Evolutionary conservation across 2,329 filamentous ascomycete genomes (phyloP).

Genomic region (Aspergillus tubingensis): DNA sequence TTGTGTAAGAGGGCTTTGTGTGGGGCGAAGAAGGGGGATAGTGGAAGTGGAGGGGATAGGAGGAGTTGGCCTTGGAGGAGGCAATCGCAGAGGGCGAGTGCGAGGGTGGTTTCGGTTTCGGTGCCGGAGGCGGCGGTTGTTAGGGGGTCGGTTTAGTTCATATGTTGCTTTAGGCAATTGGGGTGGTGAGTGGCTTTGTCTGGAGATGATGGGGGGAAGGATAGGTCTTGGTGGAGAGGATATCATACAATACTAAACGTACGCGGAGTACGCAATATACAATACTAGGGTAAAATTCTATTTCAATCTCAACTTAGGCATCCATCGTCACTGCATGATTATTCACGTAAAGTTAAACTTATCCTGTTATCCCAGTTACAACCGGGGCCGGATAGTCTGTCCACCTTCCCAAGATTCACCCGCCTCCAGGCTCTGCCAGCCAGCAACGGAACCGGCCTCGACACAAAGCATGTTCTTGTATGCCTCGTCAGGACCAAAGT

Average conservation of each 20-base stretch:
- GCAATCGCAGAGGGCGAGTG: background rate
- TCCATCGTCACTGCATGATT: background rate
- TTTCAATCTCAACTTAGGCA: background rate
- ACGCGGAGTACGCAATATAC: too few relatives aligned
- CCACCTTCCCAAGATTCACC: slow-evolving; percentile 70
- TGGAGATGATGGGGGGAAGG: background rate
- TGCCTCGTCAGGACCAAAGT: slow-evolving; percentile 86
- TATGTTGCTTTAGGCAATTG: background rate
- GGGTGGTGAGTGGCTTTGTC: background rate
- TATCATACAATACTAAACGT: too few relatives aligned
- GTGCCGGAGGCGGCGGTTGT: background rate
- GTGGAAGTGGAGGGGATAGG: background rate
- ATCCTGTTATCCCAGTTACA: slow-evolving; percentile 19
- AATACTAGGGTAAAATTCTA: background rate
- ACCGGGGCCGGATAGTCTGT: slow-evolving; percentile 54
- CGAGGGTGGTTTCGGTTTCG: background rate
- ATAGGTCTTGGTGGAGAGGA: background rate
- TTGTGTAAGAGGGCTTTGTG: slow-evolving; percentile 68
- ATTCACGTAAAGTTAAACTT: background rate
- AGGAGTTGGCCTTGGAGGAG: background rate
- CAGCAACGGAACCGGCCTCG: slow-evolving; percentile 81
- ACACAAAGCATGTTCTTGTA: slow-evolving; percentile 94
- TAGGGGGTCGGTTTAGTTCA: background rate
- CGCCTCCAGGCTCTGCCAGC: slow-evolving; percentile 81
- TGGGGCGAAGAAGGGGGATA: background rate